phyloP scores from a whole-genome alignment of 768 basidiomycete species.

The Agaricus blazei region DNA sequence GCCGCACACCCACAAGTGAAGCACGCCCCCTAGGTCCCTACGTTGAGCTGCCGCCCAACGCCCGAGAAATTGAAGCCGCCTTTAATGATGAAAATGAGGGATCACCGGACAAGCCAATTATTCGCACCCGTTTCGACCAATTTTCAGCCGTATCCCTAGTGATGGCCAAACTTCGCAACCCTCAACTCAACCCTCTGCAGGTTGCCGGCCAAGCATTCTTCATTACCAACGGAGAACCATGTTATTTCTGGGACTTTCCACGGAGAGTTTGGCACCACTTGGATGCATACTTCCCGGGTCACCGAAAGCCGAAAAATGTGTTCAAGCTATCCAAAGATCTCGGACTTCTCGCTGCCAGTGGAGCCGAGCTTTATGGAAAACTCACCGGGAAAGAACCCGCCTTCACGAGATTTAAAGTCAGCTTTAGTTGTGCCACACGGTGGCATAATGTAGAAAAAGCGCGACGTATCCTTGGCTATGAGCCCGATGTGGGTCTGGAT shows the following conservation, averaged over 20 bases:
- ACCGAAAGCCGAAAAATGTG: slow-evolving; percentile 31
- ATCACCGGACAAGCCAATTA: slow-evolving; percentile 45
- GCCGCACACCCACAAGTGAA: slow-evolving; percentile 70
- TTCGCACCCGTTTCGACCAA: slow-evolving; percentile 80
- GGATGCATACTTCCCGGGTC: slow-evolving; percentile 53
- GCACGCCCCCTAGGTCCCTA: slow-evolving; percentile 85
- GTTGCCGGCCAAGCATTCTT: slow-evolving; percentile 94
- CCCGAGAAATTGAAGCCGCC: slow-evolving; percentile 47
- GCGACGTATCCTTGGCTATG: slow-evolving; percentile 86
- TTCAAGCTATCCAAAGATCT: slow-evolving; percentile 55
- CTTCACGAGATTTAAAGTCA: slow-evolving; percentile 83
- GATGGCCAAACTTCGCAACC: slow-evolving; percentile 38
- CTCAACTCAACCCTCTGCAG: slow-evolving; percentile 52
- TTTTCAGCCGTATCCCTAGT: slow-evolving; percentile 57
- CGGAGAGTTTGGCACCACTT: slow-evolving; percentile 74
- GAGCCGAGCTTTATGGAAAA: slow-evolving; percentile 71
- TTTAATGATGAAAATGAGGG: slow-evolving; percentile 45
- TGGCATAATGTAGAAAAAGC: slow-evolving; percentile 97
- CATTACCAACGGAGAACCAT: slow-evolving; percentile 95
- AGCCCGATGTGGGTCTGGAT: slow-evolving; percentile 82
- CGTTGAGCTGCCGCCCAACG: slow-evolving; percentile 54
- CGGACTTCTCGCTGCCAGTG: slow-evolving; percentile 66
- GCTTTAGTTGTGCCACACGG: slow-evolving; percentile 70
- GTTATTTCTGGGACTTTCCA: slow-evolving; percentile 94
- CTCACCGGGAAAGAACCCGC: slow-evolving; percentile 74